Conservation (phyloP, 2,329 filamentous ascomycete species). For the Arthrobotrys iridis region DNA sequence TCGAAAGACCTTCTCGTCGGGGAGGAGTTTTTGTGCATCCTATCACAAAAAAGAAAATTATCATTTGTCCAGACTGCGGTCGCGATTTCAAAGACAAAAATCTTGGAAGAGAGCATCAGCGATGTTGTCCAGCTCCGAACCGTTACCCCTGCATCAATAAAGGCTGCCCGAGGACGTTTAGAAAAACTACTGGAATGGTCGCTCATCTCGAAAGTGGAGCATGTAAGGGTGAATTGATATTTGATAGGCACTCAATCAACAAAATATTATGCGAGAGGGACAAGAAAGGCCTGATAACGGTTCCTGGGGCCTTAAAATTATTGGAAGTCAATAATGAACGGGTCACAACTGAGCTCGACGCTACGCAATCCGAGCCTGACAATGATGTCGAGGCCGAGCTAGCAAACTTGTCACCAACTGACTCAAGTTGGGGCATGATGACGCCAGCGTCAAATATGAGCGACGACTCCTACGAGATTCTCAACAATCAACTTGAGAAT, state of each 20-base stretch:
- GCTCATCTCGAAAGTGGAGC: not conserved
- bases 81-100: not conserved
- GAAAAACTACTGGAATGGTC: not conserved
- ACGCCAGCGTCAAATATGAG: not conserved
- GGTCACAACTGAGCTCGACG: not conserved
- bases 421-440: conserved; percentile 12
- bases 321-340: not conserved
- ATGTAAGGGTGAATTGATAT: not conserved
- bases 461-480: not conserved
- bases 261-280: conserved; percentile 7
- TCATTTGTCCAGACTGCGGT: conserved; percentile 5
- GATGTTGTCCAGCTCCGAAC: not conserved
- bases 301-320: not conserved
- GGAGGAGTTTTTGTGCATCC: conserved; percentile 3
- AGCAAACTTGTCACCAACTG: not conserved
- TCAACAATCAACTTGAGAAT: not conserved
- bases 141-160: not conserved
- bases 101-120: not conserved
- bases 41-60: not conserved
- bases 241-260: not conserved
- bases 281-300: not conserved
- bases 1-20: not conserved
- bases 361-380: not conserved
- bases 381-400: not conserved
- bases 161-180: not conserved